These are phyloP conservation scores for Pharnaceum exiguum DNA, from an alignment of 148 eudicot genomes.

Conservation along the genomic window DNA sequence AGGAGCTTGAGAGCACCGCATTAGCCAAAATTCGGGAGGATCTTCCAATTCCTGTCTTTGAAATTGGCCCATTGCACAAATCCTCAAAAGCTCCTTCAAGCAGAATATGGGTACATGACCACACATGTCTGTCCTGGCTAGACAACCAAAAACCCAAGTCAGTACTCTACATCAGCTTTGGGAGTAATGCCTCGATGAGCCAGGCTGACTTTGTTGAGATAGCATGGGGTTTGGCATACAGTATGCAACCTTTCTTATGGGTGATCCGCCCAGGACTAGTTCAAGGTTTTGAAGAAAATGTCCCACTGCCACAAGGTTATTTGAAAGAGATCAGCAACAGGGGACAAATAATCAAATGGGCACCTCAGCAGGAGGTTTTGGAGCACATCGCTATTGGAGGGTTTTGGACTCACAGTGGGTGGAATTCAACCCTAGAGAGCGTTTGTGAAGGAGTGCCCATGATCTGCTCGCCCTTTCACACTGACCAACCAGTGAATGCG, in stretches of 20 bases:
- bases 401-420: constrained; percentile 49
- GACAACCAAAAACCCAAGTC: constrained; percentile 7
- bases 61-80: constrained; percentile 42
- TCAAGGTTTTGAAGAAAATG: constrained; percentile 20
- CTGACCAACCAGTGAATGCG: constrained; percentile 37
- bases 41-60: constrained; percentile 24
- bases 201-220: constrained; percentile 8
- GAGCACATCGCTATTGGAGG: constrained; percentile 38
- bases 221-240: constrained; percentile 7
- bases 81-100: constrained; percentile 19
- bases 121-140: constrained; percentile 38
- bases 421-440: constrained; percentile 59
- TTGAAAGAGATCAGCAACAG: constrained; percentile 12
- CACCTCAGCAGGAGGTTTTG: constrained; percentile 45
- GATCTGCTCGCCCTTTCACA: constrained; percentile 39
- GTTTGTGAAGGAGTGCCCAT: constrained; percentile 52
- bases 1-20: constrained; percentile 32
- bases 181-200: not conserved
- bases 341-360: constrained; percentile 45
- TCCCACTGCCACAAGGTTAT: constrained; percentile 28
- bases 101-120: constrained; percentile 26
- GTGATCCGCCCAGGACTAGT: constrained; percentile 38
- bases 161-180: not conserved
- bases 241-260: constrained; percentile 45
- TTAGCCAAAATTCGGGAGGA: constrained; percentile 8